Conservation (phyloP, 805 yeast genomes). For the Candida pini region DNA sequence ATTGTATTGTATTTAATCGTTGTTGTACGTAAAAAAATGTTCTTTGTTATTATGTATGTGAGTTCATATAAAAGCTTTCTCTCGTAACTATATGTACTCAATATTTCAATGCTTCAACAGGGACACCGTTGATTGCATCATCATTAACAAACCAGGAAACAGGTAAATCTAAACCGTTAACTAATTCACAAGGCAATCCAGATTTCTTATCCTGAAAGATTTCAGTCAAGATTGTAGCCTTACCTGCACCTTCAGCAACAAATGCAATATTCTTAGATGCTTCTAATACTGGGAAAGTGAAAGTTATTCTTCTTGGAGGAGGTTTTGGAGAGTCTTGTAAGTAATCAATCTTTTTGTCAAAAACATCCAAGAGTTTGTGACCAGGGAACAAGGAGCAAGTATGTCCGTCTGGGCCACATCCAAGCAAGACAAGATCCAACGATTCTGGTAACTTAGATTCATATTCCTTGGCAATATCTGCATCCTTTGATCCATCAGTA, state of each 20-base stretch:
- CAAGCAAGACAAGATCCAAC: constrained; percentile 68
- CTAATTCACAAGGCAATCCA: constrained; percentile 66
- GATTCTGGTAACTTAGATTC: constrained; percentile 48
- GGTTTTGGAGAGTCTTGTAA: constrained; percentile 88
- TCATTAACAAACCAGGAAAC: constrained; percentile 83
- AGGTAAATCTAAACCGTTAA: constrained; percentile 52
- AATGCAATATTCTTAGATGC: constrained; percentile 56
- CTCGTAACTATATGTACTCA: too few relatives aligned
- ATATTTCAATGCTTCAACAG: constrained; percentile 16
- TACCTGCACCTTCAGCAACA: constrained; percentile 86
- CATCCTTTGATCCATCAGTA: constrained; percentile 45
- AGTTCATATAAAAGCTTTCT: too few relatives aligned
- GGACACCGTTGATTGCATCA: constrained; percentile 65
- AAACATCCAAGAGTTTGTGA: constrained; percentile 59
- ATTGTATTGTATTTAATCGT: not conserved
- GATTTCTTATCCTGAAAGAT: constrained; percentile 49
- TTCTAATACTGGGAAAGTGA: constrained; percentile 73
- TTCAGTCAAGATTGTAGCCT: constrained; percentile 64
- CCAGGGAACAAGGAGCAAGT: constrained; percentile 92
- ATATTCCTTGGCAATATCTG: constrained; percentile 60
- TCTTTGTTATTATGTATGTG: not conserved
- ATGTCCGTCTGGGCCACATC: constrained; percentile 96
- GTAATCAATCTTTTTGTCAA: constrained; percentile 47
- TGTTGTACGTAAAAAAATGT: not conserved
- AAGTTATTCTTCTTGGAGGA: constrained; percentile 86